phyloP scores from a whole-genome alignment of 1,139 yeast species.

The Saccharomyces pastorianus region DNA sequence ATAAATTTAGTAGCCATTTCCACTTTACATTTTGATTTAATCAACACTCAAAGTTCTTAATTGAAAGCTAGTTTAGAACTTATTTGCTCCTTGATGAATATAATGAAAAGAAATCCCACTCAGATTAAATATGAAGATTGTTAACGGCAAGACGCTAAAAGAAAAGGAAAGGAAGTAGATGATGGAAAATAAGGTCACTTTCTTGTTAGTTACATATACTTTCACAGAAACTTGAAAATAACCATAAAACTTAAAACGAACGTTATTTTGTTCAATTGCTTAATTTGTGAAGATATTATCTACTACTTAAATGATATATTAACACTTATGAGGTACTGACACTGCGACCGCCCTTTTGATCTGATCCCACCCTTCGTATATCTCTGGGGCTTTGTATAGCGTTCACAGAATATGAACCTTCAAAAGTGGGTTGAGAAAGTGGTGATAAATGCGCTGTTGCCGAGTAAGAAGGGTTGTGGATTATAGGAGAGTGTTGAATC shows the following conservation, averaged over 20 bases:
- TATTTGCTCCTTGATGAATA: too few relatives aligned
- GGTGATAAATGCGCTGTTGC: conserved; percentile 1
- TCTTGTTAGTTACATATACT: background rate
- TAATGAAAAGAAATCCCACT: too few relatives aligned
- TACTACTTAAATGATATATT: background rate
- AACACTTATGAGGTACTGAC: background rate
- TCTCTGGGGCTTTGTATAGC: conserved; percentile 3
- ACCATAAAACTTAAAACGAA: background rate
- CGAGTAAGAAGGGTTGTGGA: conserved; percentile 3
- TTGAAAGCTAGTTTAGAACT: too few relatives aligned
- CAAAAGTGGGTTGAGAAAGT: conserved; percentile 7
- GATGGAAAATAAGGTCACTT: too few relatives aligned
- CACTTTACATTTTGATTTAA: too few relatives aligned
- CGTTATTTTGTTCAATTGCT: background rate
- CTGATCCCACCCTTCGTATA: background rate
- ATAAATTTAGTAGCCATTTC: too few relatives aligned
- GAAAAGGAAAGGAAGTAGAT: too few relatives aligned
- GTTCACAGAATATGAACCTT: conserved; percentile 12
- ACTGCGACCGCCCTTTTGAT: background rate
- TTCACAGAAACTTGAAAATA: background rate
- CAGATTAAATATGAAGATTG: too few relatives aligned
- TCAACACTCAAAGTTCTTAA: too few relatives aligned
- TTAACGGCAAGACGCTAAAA: too few relatives aligned
- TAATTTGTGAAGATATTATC: background rate
- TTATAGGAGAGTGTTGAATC: background rate